These are phyloP conservation scores for Xylaria sp. DNA, from an alignment of 2,329 filamentous ascomycete genomes.

Conservation along the genomic window DNA sequence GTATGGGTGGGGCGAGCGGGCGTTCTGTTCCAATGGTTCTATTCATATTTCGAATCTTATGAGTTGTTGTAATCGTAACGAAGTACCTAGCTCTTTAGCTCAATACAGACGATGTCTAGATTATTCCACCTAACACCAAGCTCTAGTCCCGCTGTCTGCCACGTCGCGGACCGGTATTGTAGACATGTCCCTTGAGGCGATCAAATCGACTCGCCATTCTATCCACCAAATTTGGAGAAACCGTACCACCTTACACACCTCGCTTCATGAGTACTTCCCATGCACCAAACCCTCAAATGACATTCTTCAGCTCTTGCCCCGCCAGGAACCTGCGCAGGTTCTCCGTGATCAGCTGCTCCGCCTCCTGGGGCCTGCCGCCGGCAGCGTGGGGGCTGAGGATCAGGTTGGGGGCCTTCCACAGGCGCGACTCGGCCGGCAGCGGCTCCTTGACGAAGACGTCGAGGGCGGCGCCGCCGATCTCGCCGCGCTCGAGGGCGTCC, in stretches of 20 bases:
- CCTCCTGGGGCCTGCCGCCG: slow-evolving; percentile 62
- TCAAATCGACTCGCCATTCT: no score
- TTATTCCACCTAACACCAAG: no score
- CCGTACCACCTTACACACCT: not conserved
- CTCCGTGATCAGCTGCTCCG: slow-evolving; percentile 61
- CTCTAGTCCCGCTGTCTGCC: no score
- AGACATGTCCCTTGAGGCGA: no score
- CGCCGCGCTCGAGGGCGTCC: slow-evolving; percentile 46
- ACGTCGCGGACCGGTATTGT: no score
- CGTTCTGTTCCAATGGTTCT: no score
- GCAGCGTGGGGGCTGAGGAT: slow-evolving; percentile 61
- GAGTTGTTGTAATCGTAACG: no score
- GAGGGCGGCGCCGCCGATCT: slow-evolving; percentile 52
- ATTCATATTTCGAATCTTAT: no score
- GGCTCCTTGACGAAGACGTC: slow-evolving; percentile 49
- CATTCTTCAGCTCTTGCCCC: slow-evolving; percentile 61
- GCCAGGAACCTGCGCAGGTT: slow-evolving; percentile 64
- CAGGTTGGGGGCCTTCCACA: slow-evolving; percentile 56
- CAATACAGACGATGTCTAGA: no score
- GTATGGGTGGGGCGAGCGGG: no score
- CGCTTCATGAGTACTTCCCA: slow-evolving; percentile 3
- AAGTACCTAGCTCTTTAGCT: no score
- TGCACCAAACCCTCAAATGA: slow-evolving; percentile 39
- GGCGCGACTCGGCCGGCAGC: slow-evolving; percentile 41
- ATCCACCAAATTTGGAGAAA: not conserved